Conservation (phyloP, 2,329 filamentous ascomycete species). For the Calonectria pteridis region DNA sequence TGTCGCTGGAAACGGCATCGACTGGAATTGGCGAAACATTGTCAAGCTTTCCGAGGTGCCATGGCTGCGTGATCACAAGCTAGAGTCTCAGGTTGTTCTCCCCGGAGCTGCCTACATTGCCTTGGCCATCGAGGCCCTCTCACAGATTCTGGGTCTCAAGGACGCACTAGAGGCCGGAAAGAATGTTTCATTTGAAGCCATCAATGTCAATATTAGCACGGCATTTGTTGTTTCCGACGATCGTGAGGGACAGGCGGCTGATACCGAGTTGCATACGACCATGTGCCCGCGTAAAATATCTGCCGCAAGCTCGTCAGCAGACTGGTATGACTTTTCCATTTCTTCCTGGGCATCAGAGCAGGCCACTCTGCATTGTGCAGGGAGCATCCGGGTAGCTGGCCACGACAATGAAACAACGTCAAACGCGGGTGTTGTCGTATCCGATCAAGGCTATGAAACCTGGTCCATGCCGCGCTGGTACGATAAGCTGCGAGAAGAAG, state of each 20-base stretch:
- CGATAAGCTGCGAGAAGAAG: background rate
- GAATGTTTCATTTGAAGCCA: background rate
- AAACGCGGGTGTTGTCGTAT: background rate
- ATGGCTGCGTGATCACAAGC: background rate
- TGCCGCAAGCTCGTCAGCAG: background rate
- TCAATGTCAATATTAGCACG: background rate
- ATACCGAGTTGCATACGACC: background rate
- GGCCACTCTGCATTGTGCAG: background rate
- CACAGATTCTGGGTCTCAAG: background rate
- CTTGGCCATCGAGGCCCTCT: background rate
- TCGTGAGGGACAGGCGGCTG: background rate
- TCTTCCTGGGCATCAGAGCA: background rate
- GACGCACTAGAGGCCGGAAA: background rate
- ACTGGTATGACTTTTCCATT: conserved; percentile 2
- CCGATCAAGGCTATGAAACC: background rate
- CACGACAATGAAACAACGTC: background rate
- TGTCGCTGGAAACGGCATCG: background rate
- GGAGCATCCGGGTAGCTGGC: background rate
- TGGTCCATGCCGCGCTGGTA: background rate
- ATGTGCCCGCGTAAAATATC: background rate
- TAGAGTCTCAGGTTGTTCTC: background rate
- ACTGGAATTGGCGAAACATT: background rate
- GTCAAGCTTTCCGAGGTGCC: background rate
- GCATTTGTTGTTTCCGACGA: background rate
- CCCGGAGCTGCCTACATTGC: background rate